These are phyloP conservation scores for Leccinum boreale DNA, from an alignment of 768 basidiomycete genomes.

Conservation along the genomic window DNA sequence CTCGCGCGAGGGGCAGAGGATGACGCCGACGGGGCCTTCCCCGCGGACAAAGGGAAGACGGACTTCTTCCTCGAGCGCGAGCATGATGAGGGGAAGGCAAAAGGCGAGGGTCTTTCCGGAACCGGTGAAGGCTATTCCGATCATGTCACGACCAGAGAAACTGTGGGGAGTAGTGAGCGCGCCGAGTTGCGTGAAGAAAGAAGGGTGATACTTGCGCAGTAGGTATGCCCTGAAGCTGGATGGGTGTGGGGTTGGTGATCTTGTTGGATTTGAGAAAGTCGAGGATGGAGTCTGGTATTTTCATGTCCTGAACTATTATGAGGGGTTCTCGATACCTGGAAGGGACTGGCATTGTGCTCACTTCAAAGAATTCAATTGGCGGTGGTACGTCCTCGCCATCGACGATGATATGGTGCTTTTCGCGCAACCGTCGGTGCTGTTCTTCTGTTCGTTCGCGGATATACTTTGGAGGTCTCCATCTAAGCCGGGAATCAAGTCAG, in stretches of 20 bases:
- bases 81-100: conserved; percentile 96
- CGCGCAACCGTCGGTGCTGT: conserved; percentile 71
- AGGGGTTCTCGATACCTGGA: conserved; percentile 4
- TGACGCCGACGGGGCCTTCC: conserved; percentile 95
- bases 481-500: conserved; percentile 29
- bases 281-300: conserved; percentile 85
- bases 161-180: conserved; percentile 38
- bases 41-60: conserved; percentile 87
- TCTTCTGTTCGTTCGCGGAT: conserved; percentile 69
- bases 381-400: conserved; percentile 93
- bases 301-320: conserved; percentile 77
- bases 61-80: conserved; percentile 88
- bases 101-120: conserved; percentile 99
- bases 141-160: conserved; percentile 94
- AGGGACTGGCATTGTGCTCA: conserved; percentile 28
- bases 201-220: conserved; percentile 64
- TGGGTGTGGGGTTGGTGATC: conserved; percentile 87
- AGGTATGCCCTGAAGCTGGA: conserved; percentile 96
- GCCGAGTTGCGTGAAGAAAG: background rate
- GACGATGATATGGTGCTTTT: conserved; percentile 92
- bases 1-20: conserved; percentile 96
- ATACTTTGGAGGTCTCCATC: conserved; percentile 87
- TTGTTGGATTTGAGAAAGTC: conserved; percentile 81
- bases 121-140: conserved; percentile 98
- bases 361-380: conserved; percentile 85